These are phyloP conservation scores for Fusarium lyarnte DNA, from an alignment of 2,329 filamentous ascomycete genomes.

Conservation along the genomic window DNA sequence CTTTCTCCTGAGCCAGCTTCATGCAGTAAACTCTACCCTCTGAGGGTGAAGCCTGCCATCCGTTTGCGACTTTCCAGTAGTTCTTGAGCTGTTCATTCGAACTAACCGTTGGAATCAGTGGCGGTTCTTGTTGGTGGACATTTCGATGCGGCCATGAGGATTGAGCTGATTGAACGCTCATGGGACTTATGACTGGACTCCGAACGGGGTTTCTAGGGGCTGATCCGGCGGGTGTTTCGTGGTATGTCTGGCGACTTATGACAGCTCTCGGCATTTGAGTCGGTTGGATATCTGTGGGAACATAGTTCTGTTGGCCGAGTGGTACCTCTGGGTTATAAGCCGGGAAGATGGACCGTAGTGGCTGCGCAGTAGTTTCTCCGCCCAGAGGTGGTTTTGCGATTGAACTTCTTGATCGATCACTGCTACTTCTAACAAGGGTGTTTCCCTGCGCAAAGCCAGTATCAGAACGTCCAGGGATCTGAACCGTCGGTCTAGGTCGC, in stretches of 20 bases:
- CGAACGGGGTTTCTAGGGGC: conserved; percentile 24
- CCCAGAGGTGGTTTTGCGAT: conserved; percentile 64
- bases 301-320: conserved; percentile 75
- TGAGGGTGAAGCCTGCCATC: conserved; percentile 69
- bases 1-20: conserved; percentile 63
- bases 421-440: conserved; percentile 59
- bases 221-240: conserved; percentile 31
- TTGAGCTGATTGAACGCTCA: conserved; percentile 29
- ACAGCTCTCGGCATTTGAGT: conserved; percentile 70
- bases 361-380: conserved; percentile 47
- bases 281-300: conserved; percentile 71
- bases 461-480: conserved; percentile 58
- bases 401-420: conserved; percentile 62
- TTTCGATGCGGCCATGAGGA: conserved; percentile 44
- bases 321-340: conserved; percentile 75
- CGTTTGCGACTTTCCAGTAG: conserved; percentile 76
- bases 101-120: conserved; percentile 59
- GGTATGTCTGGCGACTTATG: conserved; percentile 72
- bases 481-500: conserved; percentile 53
- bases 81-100: conserved; percentile 70
- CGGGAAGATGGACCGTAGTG: conserved; percentile 78
- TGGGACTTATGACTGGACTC: conserved; percentile 38
- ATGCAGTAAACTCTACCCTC: conserved; percentile 70
- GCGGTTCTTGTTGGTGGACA: conserved; percentile 50
- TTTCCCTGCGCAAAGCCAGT: conserved; percentile 52